Conservation (phyloP, 192 early-diverging fungal species). For the Glomus cerebriforme region DNA sequence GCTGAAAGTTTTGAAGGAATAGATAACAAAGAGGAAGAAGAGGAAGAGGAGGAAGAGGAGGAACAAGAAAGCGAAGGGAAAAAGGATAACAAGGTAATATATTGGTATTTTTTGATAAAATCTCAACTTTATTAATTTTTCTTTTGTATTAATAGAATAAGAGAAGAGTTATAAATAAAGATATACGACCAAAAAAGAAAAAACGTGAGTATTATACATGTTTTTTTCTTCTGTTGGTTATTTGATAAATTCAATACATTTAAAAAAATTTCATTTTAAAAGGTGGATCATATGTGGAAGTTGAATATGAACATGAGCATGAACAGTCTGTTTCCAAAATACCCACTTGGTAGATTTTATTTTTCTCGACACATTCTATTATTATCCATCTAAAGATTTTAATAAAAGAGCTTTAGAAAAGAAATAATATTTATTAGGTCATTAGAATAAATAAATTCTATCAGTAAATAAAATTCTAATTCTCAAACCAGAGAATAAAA, state of each 20-base stretch:
- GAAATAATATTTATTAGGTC: not conserved
- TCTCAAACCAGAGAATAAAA: too few species aligned
- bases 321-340: not conserved
- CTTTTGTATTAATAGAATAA: not conserved
- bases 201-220: constrained; percentile 1
- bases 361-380: too few species aligned
- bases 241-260: not conserved
- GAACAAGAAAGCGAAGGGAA: not conserved
- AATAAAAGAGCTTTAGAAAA: not conserved
- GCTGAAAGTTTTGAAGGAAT: constrained; percentile 39
- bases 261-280: constrained; percentile 28
- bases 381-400: not conserved
- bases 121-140: not conserved
- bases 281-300: constrained; percentile 54
- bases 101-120: not conserved
- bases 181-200: constrained; percentile 11
- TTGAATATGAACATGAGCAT: constrained; percentile 54
- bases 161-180: constrained; percentile 12
- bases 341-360: not conserved
- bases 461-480: too few species aligned
- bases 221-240: not conserved
- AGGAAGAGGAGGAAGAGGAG: constrained; percentile 36
- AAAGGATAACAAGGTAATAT: not conserved
- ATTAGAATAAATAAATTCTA: too few species aligned
- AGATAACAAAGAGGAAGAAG: constrained; percentile 40